Conservation (phyloP, 2,329 filamentous ascomycete genomes). For the Arthroderma uncinatum region DNA sequence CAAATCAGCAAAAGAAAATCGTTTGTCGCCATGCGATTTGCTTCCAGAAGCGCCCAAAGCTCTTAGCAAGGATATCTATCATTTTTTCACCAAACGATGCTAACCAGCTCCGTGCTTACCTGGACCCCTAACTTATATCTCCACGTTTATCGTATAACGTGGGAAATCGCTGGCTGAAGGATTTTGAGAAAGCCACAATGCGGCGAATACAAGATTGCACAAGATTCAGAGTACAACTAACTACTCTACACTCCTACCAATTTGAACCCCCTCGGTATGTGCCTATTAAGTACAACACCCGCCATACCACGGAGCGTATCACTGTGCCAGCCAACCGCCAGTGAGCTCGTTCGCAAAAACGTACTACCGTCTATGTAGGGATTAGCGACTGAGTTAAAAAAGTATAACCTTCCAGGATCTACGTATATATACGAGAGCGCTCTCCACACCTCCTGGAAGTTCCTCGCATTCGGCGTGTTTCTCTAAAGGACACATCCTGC, state of each 20-base stretch:
- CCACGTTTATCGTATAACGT: background rate
- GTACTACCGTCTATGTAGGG: background rate
- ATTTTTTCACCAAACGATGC: background rate
- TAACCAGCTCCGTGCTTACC: background rate
- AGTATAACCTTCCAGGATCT: background rate
- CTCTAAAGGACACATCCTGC: background rate
- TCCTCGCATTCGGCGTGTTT: conserved; percentile 1
- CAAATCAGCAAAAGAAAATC: background rate
- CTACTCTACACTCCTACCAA: background rate
- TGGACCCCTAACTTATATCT: background rate
- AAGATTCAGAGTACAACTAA: background rate
- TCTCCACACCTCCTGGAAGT: background rate
- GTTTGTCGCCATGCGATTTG: background rate
- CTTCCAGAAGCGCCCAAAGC: background rate
- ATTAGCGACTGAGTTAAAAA: background rate
- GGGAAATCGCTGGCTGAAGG: background rate
- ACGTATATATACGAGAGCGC: background rate
- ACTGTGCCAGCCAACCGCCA: background rate
- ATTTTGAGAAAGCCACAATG: background rate
- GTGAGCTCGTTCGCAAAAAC: background rate
- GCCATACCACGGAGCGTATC: background rate
- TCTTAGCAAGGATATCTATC: background rate
- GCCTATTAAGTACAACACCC: background rate
- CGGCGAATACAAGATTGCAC: background rate
- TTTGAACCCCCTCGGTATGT: background rate